Conservation (phyloP, 352 stramenopile species). For the Phytopythium aichiense region DNA sequence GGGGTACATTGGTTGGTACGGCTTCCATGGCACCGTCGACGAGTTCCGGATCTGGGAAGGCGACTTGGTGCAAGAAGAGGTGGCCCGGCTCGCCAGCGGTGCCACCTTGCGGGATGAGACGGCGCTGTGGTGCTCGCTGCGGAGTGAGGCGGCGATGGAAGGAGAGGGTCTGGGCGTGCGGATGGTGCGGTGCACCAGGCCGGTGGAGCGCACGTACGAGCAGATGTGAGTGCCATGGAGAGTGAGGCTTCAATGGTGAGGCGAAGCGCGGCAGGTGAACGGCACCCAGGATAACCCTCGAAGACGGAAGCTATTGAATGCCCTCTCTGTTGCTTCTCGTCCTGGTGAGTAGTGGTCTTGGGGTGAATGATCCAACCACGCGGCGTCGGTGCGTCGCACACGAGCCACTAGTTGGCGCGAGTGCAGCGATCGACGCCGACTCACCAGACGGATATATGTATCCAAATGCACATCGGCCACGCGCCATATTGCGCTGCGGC, state of each 20-base stretch:
- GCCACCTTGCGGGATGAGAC: slow-evolving; percentile 1
- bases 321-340: neutral
- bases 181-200: slow-evolving; percentile 1
- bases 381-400: neutral
- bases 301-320: neutral
- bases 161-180: neutral
- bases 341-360: neutral
- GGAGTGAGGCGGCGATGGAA: neutral
- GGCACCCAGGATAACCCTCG: neutral
- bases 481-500: neutral
- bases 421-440: neutral
- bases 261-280: neutral
- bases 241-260: neutral
- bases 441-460: neutral
- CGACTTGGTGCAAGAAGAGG: slow-evolving; percentile 7
- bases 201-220: neutral
- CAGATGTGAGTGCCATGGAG: neutral
- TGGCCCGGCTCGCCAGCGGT: slow-evolving; percentile 8
- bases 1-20: slow-evolving; percentile 34
- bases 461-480: neutral
- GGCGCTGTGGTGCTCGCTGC: slow-evolving; percentile 3
- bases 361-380: neutral
- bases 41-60: slow-evolving; percentile 22
- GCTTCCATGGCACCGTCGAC: slow-evolving; percentile 37
- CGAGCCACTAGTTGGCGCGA: neutral